Evolutionary conservation across 352 stramenopile species (phyloP).

Genomic region (Pythium rishiriense): DNA sequence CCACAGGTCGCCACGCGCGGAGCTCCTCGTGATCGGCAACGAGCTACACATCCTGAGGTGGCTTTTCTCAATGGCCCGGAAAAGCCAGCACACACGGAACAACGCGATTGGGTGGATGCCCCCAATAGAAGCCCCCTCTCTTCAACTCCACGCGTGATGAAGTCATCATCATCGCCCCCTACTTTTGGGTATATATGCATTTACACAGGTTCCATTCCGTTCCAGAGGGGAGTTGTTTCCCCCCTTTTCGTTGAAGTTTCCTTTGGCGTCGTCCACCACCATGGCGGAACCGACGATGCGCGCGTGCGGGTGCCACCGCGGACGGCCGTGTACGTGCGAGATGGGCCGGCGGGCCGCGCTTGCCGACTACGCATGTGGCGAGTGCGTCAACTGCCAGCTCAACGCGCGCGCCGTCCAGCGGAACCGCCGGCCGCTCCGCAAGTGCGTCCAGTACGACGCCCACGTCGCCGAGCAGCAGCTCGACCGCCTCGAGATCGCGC

Average conservation of each 20-base stretch:
- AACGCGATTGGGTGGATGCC: background rate
- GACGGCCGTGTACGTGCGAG: slow-evolving; percentile 60
- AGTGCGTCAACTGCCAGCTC: slow-evolving; percentile 65
- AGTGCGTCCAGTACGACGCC: slow-evolving; percentile 55
- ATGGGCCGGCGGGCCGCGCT: slow-evolving; percentile 30
- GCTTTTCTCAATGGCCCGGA: too few relatives aligned
- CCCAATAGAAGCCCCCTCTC: background rate
- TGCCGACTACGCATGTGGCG: slow-evolving; percentile 39
- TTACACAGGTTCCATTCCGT: background rate
- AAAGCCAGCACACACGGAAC: too few relatives aligned
- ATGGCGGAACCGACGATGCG: slow-evolving; percentile 44
- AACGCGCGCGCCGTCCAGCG: slow-evolving; percentile 35
- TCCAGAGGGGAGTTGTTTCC: background rate
- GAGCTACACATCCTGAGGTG: background rate
- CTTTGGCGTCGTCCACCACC: background rate
- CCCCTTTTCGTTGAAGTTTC: slow-evolving; percentile 16
- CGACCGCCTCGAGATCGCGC: slow-evolving; percentile 40
- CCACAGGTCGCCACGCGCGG: background rate
- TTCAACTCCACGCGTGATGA: slow-evolving; percentile 6
- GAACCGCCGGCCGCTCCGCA: slow-evolving; percentile 22
- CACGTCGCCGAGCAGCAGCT: slow-evolving; percentile 39
- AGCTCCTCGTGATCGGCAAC: background rate
- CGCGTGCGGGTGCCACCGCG: slow-evolving; percentile 55
- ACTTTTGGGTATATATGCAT: slow-evolving; percentile 6
- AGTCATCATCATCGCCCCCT: background rate